Conservation (phyloP, 2,329 filamentous ascomycete genomes). For the Colletotrichum simmondsii region DNA sequence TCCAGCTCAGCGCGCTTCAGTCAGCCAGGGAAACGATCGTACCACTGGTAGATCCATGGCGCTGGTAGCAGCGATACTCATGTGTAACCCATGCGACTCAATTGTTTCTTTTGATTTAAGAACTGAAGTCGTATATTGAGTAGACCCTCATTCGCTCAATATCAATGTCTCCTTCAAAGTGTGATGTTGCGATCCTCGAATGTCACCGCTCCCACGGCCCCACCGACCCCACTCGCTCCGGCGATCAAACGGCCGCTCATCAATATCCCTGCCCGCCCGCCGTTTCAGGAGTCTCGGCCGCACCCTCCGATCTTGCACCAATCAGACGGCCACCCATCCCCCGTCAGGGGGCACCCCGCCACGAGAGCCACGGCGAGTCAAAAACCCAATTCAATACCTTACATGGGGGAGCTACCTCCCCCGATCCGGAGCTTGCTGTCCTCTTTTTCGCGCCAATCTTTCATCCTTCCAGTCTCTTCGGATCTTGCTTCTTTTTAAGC, state of each 20-base stretch:
- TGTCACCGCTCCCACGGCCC: constrained; percentile 1
- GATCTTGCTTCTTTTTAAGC: neutral
- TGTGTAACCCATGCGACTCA: too few relatives aligned
- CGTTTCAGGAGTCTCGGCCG: constrained; percentile 15
- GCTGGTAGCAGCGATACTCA: too few relatives aligned
- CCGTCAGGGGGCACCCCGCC: constrained; percentile 16
- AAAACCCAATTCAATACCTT: neutral
- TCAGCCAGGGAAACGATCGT: too few relatives aligned
- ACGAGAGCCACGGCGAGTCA: constrained; percentile 10
- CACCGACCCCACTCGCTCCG: neutral
- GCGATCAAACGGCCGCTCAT: constrained; percentile 26
- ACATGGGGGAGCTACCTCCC: neutral
- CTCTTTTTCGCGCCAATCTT: neutral
- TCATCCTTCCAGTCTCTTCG: neutral
- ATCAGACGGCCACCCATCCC: neutral
- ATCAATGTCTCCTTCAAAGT: neutral
- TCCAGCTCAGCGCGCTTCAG: too few relatives aligned
- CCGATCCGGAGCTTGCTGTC: neutral
- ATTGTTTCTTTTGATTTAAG: neutral
- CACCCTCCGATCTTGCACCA: neutral
- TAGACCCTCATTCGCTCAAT: neutral
- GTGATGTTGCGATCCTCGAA: neutral
- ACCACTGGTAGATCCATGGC: too few relatives aligned
- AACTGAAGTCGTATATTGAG: neutral
- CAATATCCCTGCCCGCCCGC: constrained; percentile 2